A percentile compares a stretch with the other conserved stretches of the same genome.
These are phyloP conservation scores for Pyrenopolyporus hunteri DNA, from an alignment of 495 filamentous ascomycete species.

Conservation along the genomic window DNA sequence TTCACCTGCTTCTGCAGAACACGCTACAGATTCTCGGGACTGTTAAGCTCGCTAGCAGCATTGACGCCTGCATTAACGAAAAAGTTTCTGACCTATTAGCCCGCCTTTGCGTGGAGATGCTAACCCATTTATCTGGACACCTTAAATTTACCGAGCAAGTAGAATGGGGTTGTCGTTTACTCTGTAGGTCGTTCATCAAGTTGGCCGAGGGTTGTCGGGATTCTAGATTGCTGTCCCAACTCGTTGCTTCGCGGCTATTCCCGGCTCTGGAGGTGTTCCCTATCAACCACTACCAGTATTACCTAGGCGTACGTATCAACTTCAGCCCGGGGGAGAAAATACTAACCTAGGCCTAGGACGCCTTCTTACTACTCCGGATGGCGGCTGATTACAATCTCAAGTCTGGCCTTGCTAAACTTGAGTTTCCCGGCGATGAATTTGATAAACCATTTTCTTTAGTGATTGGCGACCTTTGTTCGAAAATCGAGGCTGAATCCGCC, in stretches of 20 bases:
- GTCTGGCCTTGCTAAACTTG: too few relatives aligned
- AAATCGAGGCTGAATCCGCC: too few relatives aligned
- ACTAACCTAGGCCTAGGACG: too few relatives aligned
- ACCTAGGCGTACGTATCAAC: conserved; percentile 45
- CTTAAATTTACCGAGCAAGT: conserved; percentile 2
- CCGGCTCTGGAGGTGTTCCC: conserved; percentile 34
- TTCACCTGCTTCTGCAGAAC: conserved; percentile 38
- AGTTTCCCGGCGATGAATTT: too few relatives aligned
- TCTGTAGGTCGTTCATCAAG: conserved; percentile 42
- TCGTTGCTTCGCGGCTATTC: conserved; percentile 44
- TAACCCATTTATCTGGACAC: conserved; percentile 15
- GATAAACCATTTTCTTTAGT: too few relatives aligned
- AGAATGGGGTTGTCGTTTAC: conserved; percentile 17
- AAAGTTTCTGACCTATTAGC: conserved; percentile 44
- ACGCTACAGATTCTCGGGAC: conserved; percentile 36
- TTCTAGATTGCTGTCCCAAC: conserved; percentile 42
- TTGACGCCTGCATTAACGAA: conserved; percentile 36
- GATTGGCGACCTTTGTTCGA: conserved; percentile 40
- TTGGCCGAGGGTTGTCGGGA: conserved; percentile 41
- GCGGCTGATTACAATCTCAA: conserved; percentile 27
- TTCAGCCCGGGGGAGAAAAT: neutral
- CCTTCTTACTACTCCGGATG: conserved; percentile 41
- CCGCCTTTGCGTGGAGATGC: conserved; percentile 42
- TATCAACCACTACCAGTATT: too few relatives aligned
- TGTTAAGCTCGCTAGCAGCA: conserved; percentile 9